Evolutionary conservation across 768 basidiomycete genomes (phyloP).

Genomic region (Leccinum uliginosum): DNA sequence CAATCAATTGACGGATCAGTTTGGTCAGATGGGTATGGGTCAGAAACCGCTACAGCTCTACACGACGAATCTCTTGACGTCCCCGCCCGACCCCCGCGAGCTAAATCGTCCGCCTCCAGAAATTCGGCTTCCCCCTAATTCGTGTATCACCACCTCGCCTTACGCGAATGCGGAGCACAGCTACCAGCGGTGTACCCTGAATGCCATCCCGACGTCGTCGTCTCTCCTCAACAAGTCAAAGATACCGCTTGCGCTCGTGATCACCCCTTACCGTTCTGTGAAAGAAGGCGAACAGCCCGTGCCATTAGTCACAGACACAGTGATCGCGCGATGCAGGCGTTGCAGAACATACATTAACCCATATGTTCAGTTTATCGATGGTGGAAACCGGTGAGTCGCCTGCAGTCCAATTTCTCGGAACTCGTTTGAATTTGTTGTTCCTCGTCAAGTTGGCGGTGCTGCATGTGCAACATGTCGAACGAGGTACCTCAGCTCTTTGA

Average conservation of each 20-base stretch:
- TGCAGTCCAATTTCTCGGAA: background rate
- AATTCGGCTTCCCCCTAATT: constrained; percentile 82
- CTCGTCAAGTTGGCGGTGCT: constrained; percentile 83
- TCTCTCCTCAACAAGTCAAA: constrained; percentile 86
- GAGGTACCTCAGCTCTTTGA: constrained; percentile 98
- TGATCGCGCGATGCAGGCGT: constrained; percentile 92
- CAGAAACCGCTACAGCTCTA: constrained; percentile 74
- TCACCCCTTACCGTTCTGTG: constrained; percentile 86
- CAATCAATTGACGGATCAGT: constrained; percentile 75
- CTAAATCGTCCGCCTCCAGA: constrained; percentile 81
- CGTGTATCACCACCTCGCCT: constrained; percentile 73
- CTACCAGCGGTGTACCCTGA: constrained; percentile 89
- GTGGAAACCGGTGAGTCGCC: constrained; percentile 74
- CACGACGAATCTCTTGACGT: constrained; percentile 89
- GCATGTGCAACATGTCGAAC: constrained; percentile 98
- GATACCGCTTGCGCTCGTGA: constrained; percentile 81
- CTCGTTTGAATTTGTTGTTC: constrained; percentile 1
- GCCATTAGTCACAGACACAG: constrained; percentile 87
- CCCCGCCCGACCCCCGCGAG: constrained; percentile 88
- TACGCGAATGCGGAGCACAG: constrained; percentile 82
- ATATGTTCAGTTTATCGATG: constrained; percentile 96
- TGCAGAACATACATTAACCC: constrained; percentile 98
- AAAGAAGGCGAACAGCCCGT: constrained; percentile 81
- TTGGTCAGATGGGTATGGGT: constrained; percentile 85
- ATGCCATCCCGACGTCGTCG: constrained; percentile 88